Evolutionary conservation across 2,329 filamentous ascomycete species (phyloP), one percentile per base, ranked within the genome.

Genomic region (Arthrobotrys megalospora): DNA sequence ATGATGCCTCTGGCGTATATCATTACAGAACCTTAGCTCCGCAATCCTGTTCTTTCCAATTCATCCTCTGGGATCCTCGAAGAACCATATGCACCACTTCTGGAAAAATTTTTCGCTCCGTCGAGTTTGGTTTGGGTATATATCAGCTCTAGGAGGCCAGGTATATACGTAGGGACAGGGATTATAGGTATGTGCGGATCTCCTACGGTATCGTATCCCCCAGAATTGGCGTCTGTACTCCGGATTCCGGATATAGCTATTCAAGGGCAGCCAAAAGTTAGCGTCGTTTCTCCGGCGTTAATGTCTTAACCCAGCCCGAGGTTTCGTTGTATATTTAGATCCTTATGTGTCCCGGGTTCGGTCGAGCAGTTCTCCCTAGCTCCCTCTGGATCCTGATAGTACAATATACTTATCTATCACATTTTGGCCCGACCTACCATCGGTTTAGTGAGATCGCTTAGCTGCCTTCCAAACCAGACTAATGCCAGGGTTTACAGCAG

Each of bases 111-210:
- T 24, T 34, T 36, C 14, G 24, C 24, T 2, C 28, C 28, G 6
- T 28, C 10, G 47, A 50, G 3, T 12, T 28, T 50, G 10, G 14
- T 50, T 12, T n/a, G 10, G 21, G 21, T 24, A 48, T 24, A 50
- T 24, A 50, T 28, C 45, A 19, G 7, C 8, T 19, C 19, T 21
- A 41, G 6, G 36, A 8, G 36, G 36, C 6, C 45, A 48, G 19
- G 28, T 19, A n/a, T n/a, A n/a, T n/a, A n/a, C n/a, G n/a, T n/a
- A 50, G 28, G 47, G 47, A 21, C 47, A 50, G 19, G 47, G 47
- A 14, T 50, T 28, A 28, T 6, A 28, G 19, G 19, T 14, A 28
- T 28, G 24, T 28, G 12, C 21, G 19, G 21, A 28, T 28, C 19
- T 28, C 11, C 24, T 12, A 19, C 19, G 14, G 28, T 50, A 28